Evolutionary conservation across 108 stramenopile species (phyloP).

Genomic region (Cyclotella baltica): DNA sequence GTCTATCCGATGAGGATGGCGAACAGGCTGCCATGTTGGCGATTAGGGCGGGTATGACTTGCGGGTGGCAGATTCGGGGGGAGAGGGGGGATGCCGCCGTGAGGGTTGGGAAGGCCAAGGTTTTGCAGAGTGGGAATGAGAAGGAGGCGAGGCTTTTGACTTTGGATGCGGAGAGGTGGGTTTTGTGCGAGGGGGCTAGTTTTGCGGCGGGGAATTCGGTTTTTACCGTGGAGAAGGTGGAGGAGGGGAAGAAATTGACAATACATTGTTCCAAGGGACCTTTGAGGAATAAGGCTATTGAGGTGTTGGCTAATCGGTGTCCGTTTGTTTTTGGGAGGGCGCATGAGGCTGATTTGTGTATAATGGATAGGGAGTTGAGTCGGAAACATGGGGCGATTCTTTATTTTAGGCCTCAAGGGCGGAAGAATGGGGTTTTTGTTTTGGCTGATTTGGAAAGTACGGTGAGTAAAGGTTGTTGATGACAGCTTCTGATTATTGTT

Average conservation of each 20-base stretch:
- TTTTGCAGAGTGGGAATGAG: conserved; percentile 53
- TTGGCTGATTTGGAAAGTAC: conserved; percentile 90
- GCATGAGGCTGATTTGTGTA: conserved; percentile 90
- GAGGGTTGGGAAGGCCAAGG: conserved; percentile 88
- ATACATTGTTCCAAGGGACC: conserved; percentile 92
- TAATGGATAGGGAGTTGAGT: conserved; percentile 91
- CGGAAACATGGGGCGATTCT: conserved; percentile 88
- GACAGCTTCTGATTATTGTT: background rate
- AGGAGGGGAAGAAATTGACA: conserved; percentile 84
- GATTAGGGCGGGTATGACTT: conserved; percentile 81
- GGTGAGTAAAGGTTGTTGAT: conserved; percentile 70
- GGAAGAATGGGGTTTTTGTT: conserved; percentile 70
- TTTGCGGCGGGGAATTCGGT: conserved; percentile 93
- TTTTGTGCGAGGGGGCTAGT: conserved; percentile 80
- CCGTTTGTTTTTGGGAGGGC: conserved; percentile 92
- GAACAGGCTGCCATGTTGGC: conserved; percentile 82
- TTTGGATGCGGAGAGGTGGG: conserved; percentile 91
- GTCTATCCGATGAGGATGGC: conserved; percentile 78
- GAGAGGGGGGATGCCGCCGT: conserved; percentile 90
- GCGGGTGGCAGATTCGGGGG: conserved; percentile 88
- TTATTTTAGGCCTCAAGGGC: conserved; percentile 60
- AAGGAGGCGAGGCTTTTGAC: conserved; percentile 80
- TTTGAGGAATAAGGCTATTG: conserved; percentile 86
- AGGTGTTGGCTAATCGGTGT: conserved; percentile 74
- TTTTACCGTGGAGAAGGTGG: conserved; percentile 87